Evolutionary conservation across 805 yeast genomes (phyloP).

Genomic region (Schizosaccharomyces pombe): DNA sequence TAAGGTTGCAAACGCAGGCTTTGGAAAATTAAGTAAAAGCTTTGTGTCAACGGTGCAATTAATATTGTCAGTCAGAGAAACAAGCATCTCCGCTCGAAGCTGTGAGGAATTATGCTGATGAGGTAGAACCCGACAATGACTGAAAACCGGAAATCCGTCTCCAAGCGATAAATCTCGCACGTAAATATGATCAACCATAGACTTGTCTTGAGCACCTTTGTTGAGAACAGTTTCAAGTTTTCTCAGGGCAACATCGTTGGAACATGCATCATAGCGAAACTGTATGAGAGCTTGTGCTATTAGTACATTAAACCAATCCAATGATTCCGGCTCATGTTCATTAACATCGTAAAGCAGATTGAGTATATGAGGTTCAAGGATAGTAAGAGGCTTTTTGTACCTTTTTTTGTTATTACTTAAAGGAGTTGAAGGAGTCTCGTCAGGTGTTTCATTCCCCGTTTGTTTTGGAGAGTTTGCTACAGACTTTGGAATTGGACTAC

Average conservation of each 20-base stretch:
- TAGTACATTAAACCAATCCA: constrained; percentile 91
- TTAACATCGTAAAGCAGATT: constrained; percentile 82
- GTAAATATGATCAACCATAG: constrained; percentile 50
- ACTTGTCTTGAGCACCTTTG: constrained; percentile 39
- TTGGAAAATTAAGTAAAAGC: constrained; percentile 56
- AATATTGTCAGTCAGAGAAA: constrained; percentile 65
- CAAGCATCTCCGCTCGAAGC: constrained; percentile 71
- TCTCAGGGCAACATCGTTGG: constrained; percentile 62
- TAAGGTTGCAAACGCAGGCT: constrained; percentile 59
- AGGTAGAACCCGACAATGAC: constrained; percentile 65
- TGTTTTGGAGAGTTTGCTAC: too few relatives aligned
- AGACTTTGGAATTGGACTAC: constrained; percentile 11
- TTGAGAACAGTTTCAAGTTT: constrained; percentile 45
- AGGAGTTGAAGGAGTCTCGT: constrained; percentile 10
- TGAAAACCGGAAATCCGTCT: constrained; percentile 81
- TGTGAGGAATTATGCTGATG: constrained; percentile 27
- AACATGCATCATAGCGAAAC: constrained; percentile 67
- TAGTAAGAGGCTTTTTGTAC: constrained; percentile 9
- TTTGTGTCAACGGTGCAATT: constrained; percentile 71
- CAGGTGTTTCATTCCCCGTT: too few relatives aligned
- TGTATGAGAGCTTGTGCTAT: constrained; percentile 79
- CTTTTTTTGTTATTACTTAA: too few relatives aligned
- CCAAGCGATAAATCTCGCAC: constrained; percentile 83
- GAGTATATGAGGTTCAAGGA: constrained; percentile 35
- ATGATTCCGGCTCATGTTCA: constrained; percentile 65